Base-by-base conservation (phyloP, 2,329 filamentous ascomycete species). In the Aschersonia sp. region DNA sequence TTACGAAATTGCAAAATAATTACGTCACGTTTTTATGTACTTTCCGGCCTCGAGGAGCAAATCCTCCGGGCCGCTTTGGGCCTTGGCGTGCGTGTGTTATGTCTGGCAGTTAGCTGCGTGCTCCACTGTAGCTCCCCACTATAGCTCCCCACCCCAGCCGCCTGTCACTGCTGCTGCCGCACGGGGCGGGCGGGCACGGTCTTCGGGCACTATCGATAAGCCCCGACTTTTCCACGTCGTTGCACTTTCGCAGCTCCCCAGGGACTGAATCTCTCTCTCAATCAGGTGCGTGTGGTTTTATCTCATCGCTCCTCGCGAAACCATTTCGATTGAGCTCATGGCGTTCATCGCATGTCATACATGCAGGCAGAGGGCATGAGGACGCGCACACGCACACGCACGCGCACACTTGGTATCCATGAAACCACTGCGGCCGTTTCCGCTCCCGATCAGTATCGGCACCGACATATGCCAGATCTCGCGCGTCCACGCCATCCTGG, bases 391-490 rank as follows among this genome's bases (percentile, higher is more conserved):
- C 8, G 8, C 8, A 39, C 8, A 39, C 8, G 35, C 12, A 39
- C 35, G 4, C 8, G 35, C 35, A 39, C 8, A 39, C 35, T 9
- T 39, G 35, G 35, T 39, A 12, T n/a, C 11, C 9, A n/a, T 22
- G 40, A 42, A 42, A 11, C 47, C 45, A 2, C 12, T 49, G 43
- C 57, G 58, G 14, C 60, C 60, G 4, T 87, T 89, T 55, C 81
- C 82, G 1, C 69, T 79, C n/a, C 69, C 79, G 1, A 59, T 90
- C 11, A 72, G 73, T 45, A 68, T 94, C 46, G 88, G 88, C 49
- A 90, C 78, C 44, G 88, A 94, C 60, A 83, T 94, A 49, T 87
- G 85, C 62, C 72, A 73, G 49, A 74, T 87, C 49, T 64, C 72
- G 1, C 79, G 87, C 48, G 78, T 94, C 50, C 66, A 69, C 51